Evolutionary conservation across 139 green algal species (phyloP).

Genomic region (Chlorella sp.): DNA sequence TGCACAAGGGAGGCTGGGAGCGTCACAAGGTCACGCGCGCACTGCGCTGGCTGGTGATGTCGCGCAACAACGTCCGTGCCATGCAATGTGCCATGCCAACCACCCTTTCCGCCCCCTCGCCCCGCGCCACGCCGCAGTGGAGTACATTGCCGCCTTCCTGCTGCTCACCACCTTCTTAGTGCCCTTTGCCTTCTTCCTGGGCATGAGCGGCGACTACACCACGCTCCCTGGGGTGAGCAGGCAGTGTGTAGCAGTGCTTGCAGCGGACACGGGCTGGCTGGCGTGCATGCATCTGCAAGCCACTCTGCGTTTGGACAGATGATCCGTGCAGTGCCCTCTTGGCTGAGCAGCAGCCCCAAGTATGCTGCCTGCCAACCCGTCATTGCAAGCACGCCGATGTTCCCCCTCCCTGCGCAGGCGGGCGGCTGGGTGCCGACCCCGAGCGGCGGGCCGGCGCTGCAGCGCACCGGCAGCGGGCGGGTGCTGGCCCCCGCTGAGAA

Average conservation of each 20-base stretch:
- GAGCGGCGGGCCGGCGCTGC: not conserved
- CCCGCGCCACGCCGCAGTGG: constrained; percentile 16
- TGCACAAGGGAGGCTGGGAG: not conserved
- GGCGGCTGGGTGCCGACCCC: not conserved
- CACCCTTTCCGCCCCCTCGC: not conserved
- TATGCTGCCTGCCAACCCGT: too few species aligned
- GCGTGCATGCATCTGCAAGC: too few species aligned
- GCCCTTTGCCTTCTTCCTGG: constrained; percentile 54
- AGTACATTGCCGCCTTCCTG: constrained; percentile 62
- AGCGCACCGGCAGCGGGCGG: constrained; percentile 2
- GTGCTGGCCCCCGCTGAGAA: not conserved
- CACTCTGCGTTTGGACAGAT: too few species aligned
- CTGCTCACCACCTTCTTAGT: constrained; percentile 54
- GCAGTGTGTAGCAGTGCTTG: too few species aligned
- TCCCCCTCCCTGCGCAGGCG: not conserved
- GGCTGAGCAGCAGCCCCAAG: too few species aligned
- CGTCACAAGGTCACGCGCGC: too few species aligned
- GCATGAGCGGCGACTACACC: constrained; percentile 51
- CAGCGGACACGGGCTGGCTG: too few species aligned
- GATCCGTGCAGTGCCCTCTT: too few species aligned
- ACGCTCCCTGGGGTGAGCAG: constrained; percentile 40
- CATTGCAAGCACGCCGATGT: too few species aligned
- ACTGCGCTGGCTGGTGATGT: too few species aligned
- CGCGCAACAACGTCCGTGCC: too few species aligned
- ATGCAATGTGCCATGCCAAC: too few species aligned